Evolutionary conservation across 495 filamentous ascomycete genomes (phyloP), one percentile per base, ranked within the genome.

Genomic region (Xeromyces bisporus): DNA sequence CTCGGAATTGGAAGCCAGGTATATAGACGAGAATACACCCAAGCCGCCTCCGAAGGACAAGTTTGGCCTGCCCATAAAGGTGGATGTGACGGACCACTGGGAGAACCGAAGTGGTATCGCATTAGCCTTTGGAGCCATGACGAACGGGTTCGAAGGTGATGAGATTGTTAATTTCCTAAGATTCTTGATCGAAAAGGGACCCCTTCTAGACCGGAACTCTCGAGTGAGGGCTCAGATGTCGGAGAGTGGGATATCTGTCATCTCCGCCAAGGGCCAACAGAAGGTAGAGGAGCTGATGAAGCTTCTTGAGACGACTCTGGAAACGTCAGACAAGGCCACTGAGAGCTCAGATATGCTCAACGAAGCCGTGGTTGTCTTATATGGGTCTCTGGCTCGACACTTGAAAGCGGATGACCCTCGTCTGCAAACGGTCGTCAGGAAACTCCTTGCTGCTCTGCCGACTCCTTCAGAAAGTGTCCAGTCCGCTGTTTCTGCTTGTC

Each of bases 381-480:
- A 96, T 43, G 89, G 89, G 43, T 84, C 89, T 18, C 56, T 97
- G 9, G 89, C 84, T 8, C 67, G 80, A 16, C 89, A 97, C 62
- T 60, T 97, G 25, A 75, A 77, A 37, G 57, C 73, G 2, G 81
- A 84, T 5, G 89, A 97, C 47, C 54, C 69, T 31, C 81, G 89
- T 34, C 66, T 96, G 25, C 81, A 81, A 6, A 72, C 75, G 7
- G 87, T 94, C 28, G 71, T 96, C 18, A 73, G 82, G 36, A 71
- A 82, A 34, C 61, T 97, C 11, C 67, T 96, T 20, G 71, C 68
- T 14, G 91, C 91, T 4, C 64, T 97, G 16, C 81, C 77, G 43
- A 96, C 87, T 6, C 89, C 89, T n/a, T 94, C 87, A 2, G 89
- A 97, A 48, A 78, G 79, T 6, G 89, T 97, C 2, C 89, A 97